phyloP scores from a whole-genome alignment of 495 filamentous ascomycete species.

The Podospora bellae-mahoneyi region DNA sequence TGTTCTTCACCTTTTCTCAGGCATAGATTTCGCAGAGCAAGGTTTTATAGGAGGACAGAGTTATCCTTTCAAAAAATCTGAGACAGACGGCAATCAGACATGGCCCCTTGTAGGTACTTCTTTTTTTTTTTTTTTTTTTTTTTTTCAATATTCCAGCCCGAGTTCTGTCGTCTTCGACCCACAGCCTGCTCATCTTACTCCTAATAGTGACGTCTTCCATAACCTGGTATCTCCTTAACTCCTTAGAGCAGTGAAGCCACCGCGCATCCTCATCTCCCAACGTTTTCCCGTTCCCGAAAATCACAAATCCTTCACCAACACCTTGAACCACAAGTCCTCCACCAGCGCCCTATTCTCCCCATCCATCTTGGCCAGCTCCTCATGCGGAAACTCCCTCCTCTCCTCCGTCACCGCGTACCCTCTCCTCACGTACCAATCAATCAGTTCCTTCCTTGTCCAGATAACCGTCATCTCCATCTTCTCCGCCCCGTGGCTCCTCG shows the following conservation, averaged over 20 bases:
- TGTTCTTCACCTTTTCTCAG: too few relatives aligned
- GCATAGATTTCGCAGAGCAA: too few relatives aligned
- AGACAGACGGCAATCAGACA: too few relatives aligned
- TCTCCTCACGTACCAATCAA: conserved; percentile 44
- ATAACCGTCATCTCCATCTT: conserved; percentile 41
- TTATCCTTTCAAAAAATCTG: too few relatives aligned
- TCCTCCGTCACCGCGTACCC: conserved; percentile 44
- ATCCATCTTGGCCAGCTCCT: conserved; percentile 25
- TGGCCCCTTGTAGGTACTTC: too few relatives aligned
- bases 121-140: too few relatives aligned
- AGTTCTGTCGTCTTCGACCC: too few relatives aligned
- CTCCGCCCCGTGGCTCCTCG: conserved; percentile 30
- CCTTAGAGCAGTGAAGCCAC: not conserved
- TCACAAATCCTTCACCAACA: conserved; percentile 35
- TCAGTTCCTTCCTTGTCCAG: conserved; percentile 38
- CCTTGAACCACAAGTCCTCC: conserved; percentile 41
- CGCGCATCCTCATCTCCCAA: not conserved
- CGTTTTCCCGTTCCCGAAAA: not conserved
- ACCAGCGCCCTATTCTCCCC: conserved; percentile 28
- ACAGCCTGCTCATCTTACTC: too few relatives aligned
- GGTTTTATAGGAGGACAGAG: too few relatives aligned
- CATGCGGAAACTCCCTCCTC: conserved; percentile 38
- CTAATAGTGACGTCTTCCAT: too few relatives aligned
- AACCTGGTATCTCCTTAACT: too few relatives aligned
- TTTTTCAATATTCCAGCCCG: too few relatives aligned